Base-by-base conservation (phyloP, 345 rosid species). In the Dimocarpus longan region DNA sequence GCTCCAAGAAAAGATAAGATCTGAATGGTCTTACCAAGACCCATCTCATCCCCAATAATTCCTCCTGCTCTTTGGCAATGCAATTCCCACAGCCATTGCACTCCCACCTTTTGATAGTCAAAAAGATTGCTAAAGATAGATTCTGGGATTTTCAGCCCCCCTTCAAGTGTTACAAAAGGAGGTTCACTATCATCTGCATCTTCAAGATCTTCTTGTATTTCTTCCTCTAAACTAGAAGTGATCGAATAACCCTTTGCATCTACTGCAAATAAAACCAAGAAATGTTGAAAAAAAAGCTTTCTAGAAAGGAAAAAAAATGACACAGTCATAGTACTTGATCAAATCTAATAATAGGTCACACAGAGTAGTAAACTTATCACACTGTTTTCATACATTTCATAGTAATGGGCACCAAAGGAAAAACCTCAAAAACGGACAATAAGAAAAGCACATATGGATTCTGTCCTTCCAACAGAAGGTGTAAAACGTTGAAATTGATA, bases 21-120 rank as follows among this genome's bases (percentile, higher is more conserved):
- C 84, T 96, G 99, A 66, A 96, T 80, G 18, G 99, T 96, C 86
- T 96, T 96, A 71, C 99, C 99, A 80, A 96, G 98, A 78, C 99
- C 98, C 98, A 96, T 96, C 87, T 96, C 99, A 85, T 96, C 99
- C 81, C 99, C 99, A 59, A 96, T 96, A 65, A 96, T 94, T 57
- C 99, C 99, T 83, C 99, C 99, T 79, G 97, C 98, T 87, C 81
- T 90, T 86, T 96, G 99, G 88, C 99, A 94, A 81, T 96, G 99
- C 88, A 96, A 87, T 84, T 96, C 99, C 98, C 99, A 96, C 19
- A 96, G 84, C 99, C 99, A 96, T 85, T 96, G 99, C 80, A 96
- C 97, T 50, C 99, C 99, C 72, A 96, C 97, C 88, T 88, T 94
- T 84, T 96, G 99, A 86, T 96, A 96, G 62, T 93, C 99, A 82